Evolutionary conservation across 352 stramenopile genomes (phyloP).

Genomic region (Aphanomyces invadans): DNA sequence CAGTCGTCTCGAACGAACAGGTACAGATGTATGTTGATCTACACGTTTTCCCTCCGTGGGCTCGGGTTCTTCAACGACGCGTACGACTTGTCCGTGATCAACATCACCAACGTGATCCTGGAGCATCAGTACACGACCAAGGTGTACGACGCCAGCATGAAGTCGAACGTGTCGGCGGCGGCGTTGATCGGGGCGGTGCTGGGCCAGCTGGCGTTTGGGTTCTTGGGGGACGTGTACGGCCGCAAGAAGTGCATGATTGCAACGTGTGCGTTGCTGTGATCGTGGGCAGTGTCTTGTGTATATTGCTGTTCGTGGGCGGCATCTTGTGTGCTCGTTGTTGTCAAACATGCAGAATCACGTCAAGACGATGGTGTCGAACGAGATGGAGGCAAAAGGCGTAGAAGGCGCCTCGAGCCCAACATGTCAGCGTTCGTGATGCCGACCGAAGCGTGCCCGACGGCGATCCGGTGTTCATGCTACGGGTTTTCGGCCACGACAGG

Average conservation of each 20-base stretch:
- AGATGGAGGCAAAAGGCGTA: constrained; percentile 12
- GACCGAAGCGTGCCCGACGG: constrained; percentile 64
- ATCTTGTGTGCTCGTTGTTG: constrained; percentile 26
- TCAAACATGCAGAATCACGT: constrained; percentile 20
- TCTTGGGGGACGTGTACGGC: constrained; percentile 25
- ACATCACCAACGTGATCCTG: constrained; percentile 69
- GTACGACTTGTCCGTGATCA: constrained; percentile 76
- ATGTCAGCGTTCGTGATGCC: constrained; percentile 82
- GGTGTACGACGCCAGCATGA: constrained; percentile 19
- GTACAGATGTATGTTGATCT: too few relatives aligned
- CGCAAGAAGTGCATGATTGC: constrained; percentile 28
- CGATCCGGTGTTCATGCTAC: neutral
- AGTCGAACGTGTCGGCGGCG: constrained; percentile 23
- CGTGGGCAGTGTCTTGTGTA: constrained; percentile 25
- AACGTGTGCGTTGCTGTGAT: constrained; percentile 26
- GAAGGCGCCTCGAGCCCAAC: constrained; percentile 33
- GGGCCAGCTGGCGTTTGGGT: constrained; percentile 23
- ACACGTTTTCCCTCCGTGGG: constrained; percentile 57
- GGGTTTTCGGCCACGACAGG: constrained; percentile 39
- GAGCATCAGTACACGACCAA: constrained; percentile 46
- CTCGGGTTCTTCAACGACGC: constrained; percentile 73
- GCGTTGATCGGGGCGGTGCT: constrained; percentile 25
- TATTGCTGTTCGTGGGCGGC: too few relatives aligned
- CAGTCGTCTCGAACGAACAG: too few relatives aligned
- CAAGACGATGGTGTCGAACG: constrained; percentile 4